These are phyloP conservation scores for Boletus reticuloceps DNA, from an alignment of 768 basidiomycete genomes.

Conservation along the genomic window DNA sequence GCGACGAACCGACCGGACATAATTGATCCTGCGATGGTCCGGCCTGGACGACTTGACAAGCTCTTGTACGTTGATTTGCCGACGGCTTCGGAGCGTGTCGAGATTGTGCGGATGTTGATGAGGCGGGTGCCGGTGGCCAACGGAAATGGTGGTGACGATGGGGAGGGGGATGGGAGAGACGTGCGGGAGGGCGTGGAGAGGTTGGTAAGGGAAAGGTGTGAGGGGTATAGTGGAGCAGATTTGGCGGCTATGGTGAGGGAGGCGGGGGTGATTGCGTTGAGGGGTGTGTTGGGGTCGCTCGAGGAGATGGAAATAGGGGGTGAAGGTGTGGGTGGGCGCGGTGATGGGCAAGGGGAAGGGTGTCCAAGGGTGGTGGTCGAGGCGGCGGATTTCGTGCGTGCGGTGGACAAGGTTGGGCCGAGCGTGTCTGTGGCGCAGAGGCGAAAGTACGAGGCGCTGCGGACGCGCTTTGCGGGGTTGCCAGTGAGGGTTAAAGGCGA, in stretches of 20 bases:
- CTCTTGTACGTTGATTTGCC: slow-evolving; percentile 92
- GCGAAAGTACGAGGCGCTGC: slow-evolving; percentile 75
- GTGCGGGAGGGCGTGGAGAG: slow-evolving; percentile 32
- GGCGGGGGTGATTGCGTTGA: slow-evolving; percentile 83
- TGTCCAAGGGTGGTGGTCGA: slow-evolving; percentile 38
- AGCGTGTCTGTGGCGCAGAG: slow-evolving; percentile 83
- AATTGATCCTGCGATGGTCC: slow-evolving; percentile 97
- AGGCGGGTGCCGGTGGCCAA: slow-evolving; percentile 60
- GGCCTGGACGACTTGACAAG: slow-evolving; percentile 94
- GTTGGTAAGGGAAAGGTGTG: slow-evolving; percentile 63
- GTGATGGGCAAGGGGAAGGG: neutral
- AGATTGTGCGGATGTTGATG: slow-evolving; percentile 78
- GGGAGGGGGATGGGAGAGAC: neutral
- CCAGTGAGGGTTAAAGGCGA: slow-evolving; percentile 47
- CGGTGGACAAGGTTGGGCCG: slow-evolving; percentile 79
- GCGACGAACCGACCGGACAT: slow-evolving; percentile 96
- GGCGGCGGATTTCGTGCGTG: slow-evolving; percentile 66
- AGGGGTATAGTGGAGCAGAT: slow-evolving; percentile 92
- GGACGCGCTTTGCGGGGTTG: slow-evolving; percentile 81
- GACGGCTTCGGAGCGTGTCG: slow-evolving; percentile 64
- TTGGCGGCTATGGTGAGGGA: slow-evolving; percentile 85
- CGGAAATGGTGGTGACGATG: neutral
- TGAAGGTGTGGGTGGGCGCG: slow-evolving; percentile 3
- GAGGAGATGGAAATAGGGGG: slow-evolving; percentile 51
- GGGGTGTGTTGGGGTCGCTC: slow-evolving; percentile 63